phyloP scores from a whole-genome alignment of 2,329 filamentous ascomycete genomes.

The Colletotrichum higginsianum region DNA sequence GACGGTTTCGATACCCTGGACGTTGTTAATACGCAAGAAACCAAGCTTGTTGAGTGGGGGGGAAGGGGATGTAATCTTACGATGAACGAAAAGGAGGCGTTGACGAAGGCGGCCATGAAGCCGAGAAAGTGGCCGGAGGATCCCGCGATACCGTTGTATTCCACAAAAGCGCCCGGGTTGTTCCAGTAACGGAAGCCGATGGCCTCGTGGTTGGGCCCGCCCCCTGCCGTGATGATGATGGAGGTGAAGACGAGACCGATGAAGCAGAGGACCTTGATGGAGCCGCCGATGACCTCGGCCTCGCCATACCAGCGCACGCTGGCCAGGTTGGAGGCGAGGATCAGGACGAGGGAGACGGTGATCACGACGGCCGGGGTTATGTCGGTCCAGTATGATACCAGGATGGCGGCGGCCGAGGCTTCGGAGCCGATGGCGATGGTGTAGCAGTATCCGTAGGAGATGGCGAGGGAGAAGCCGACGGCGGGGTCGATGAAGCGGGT shows the following conservation, averaged over 20 bases:
- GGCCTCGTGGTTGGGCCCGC: constrained; percentile 62
- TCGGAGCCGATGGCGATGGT: constrained; percentile 62
- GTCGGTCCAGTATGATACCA: constrained; percentile 61
- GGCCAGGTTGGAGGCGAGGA: constrained; percentile 56
- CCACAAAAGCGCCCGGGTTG: constrained; percentile 56
- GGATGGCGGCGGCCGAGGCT: constrained; percentile 57
- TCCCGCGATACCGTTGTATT: constrained; percentile 66
- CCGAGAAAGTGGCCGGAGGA: constrained; percentile 67
- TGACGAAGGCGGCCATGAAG: constrained; percentile 71
- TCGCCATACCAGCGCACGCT: constrained; percentile 62
- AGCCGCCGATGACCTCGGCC: constrained; percentile 59
- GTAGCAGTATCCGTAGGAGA: constrained; percentile 63
- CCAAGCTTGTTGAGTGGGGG: no score
- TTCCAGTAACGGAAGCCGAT: constrained; percentile 64
- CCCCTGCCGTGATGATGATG: constrained; percentile 59
- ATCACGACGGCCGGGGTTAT: constrained; percentile 60
- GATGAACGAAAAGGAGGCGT: constrained; percentile 52
- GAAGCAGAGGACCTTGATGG: constrained; percentile 64
- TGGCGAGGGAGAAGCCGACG: constrained; percentile 61
- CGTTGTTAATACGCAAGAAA: no score
- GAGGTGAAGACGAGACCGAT: constrained; percentile 67
- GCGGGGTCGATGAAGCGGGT: constrained; percentile 57
- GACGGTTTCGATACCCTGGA: constrained; percentile 52
- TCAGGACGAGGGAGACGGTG: constrained; percentile 59
- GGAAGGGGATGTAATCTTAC: neutral